Base-by-base conservation (phyloP, 1,284 basidiomycete species). In the Cystobasidiaceae sp. region DNA sequence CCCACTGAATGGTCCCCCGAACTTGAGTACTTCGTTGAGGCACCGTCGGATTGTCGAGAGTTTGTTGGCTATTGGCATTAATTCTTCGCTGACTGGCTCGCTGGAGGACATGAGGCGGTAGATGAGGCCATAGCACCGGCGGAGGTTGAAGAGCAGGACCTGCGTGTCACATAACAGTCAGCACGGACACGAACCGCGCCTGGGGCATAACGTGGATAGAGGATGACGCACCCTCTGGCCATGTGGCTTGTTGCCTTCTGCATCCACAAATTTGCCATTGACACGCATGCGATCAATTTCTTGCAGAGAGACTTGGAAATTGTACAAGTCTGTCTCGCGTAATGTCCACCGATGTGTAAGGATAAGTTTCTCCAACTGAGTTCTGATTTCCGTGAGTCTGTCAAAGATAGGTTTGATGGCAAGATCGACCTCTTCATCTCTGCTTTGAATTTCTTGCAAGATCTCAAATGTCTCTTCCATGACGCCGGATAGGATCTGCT, bases 381-480 rank as follows among this genome's bases (percentile, higher is more conserved):
- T 81, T 67, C 93, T 85, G 74, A 97, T 87, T 73, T 89, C 88
- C 67, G 81, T 84, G 68, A 99, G 82, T 19, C 94, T 85, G 74
- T 98, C 94, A 76, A 93, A 91, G 71, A 99, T 96, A 0, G 94
- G 92, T 76, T 93, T 90, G 63, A 98, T 82, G 4, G 89, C 88
- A 28, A 86, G 83, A 9, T 89, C 82, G 43, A 97, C 90, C 73
- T 93, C 85, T 78, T 92, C 93, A 72, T 97, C 91, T 69, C 90
- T 84, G 2, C 93, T 93, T 71, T 90, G 89, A 79, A 98, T 93
- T 77, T 98, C 94, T 78, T 98, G 93, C 45, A 86, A 83, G 67
- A 97, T 90, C 66, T 98, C 93, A 77, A 98, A 99, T 76, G 92
- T 96, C 74, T 94, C 91, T 77, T 98, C 94, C 11, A 99, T 81